Evolutionary conservation across 2,329 filamentous ascomycete genomes (phyloP).

Genomic region (Talaromyces sp.): DNA sequence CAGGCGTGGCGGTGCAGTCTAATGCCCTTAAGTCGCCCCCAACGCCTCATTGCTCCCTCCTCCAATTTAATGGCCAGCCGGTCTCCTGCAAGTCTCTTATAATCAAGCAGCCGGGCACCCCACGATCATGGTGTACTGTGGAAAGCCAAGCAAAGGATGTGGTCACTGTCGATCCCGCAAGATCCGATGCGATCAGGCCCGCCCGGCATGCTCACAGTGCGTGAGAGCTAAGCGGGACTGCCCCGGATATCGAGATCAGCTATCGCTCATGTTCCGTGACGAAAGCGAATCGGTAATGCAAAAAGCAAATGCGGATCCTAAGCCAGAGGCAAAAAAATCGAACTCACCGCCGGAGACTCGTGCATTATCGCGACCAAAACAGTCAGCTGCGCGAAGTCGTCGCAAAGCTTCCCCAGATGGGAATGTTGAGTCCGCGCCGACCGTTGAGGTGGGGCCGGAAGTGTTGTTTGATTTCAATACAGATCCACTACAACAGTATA

Average conservation of each 20-base stretch:
- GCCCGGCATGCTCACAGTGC: slow-evolving; percentile 66
- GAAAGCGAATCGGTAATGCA: slow-evolving; percentile 65
- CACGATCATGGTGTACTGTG: slow-evolving; percentile 44
- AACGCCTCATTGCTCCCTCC: background rate
- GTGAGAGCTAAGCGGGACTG: slow-evolving; percentile 62
- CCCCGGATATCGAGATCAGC: slow-evolving; percentile 65
- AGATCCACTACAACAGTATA: slow-evolving; percentile 18
- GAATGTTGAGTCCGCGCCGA: slow-evolving; percentile 15
- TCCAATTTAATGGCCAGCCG: background rate
- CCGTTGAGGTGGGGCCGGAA: slow-evolving; percentile 10
- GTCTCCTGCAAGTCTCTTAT: background rate
- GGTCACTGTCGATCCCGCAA: slow-evolving; percentile 47
- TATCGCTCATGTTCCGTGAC: slow-evolving; percentile 68
- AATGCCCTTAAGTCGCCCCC: background rate
- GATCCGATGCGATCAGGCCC: slow-evolving; percentile 61
- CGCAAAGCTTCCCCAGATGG: slow-evolving; percentile 31
- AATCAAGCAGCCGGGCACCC: background rate
- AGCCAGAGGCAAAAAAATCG: slow-evolving; percentile 28
- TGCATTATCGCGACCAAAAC: slow-evolving; percentile 14
- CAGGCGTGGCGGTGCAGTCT: background rate
- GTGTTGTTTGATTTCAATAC: slow-evolving; percentile 21
- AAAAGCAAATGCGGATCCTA: slow-evolving; percentile 53
- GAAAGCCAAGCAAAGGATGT: slow-evolving; percentile 50
- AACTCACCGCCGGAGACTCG: background rate
- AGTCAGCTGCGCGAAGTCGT: slow-evolving; percentile 17